Base-by-base conservation (phyloP, 177 flowering plant genomes). In the Vitis hybrid region DNA sequence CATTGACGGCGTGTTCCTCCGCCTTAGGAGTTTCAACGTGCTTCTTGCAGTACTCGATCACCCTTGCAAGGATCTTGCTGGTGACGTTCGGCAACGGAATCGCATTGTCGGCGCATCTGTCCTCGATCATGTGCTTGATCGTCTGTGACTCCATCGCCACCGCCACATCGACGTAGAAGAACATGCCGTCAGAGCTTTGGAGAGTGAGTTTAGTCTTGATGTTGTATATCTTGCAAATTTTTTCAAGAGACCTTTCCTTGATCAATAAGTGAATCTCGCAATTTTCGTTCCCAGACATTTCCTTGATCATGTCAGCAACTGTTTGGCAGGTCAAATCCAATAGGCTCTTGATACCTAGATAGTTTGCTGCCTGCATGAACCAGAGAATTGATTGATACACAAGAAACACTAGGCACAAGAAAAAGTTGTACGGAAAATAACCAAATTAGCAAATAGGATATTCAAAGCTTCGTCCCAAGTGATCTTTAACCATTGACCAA, bases 1-100 rank as follows among this genome's bases (percentile, higher is more conserved):
- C 70, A 1, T 20, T 11, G 56, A 55, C 8, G 14, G 2, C 10
- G 16, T 13, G 51, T 10, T 45, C 33, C 55, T 56, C 62, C 12
- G 14, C 64, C 11, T 13, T 58, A 9, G 12, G 58, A 20, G 58
- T 9, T 10, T 71, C 80, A n/a, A 66, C 75, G 65, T 78, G 80
- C 50, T 64, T 57, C 70, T 78, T 75, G 65, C 76, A 72, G 69
- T 75, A 78, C 63, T 78, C 74, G 59, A 75, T 65, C 10, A 78
- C 78, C 75, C 20, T 72, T n/a, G 74, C 7, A 5, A 76, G 52
- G 57, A 69, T 76, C 45, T 20, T 53, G 58, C 70, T 12, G 14
- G 62, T 69, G 20, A 75, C 76, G 51, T 75, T 78, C 2, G 76
- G 68, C 12, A 75, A 2, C 4, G 81, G 81, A 52, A 75, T 78